These are phyloP conservation scores for Termitomyces sp. DNA, from an alignment of 768 basidiomycete genomes.

Conservation along the genomic window DNA sequence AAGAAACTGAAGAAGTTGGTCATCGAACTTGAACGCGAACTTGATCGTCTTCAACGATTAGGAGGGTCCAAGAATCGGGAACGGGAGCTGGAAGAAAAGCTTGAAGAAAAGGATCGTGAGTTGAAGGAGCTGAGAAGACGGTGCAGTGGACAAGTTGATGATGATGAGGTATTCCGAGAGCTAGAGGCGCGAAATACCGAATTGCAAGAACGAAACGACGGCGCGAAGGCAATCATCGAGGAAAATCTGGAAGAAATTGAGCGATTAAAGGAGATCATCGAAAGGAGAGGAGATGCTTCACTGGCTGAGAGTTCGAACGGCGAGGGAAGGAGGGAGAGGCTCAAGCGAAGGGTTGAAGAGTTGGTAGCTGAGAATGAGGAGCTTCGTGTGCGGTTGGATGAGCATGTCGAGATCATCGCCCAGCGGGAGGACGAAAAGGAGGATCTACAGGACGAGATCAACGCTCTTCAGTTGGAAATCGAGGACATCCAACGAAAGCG, in stretches of 20 bases:
- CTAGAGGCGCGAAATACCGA: conserved; percentile 59
- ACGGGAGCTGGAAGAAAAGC: conserved; percentile 70
- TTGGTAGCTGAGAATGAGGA: conserved; percentile 63
- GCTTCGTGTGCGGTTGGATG: conserved; percentile 51
- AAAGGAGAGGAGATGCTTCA: conserved; percentile 43
- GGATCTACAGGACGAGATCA: conserved; percentile 61
- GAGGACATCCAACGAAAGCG: conserved; percentile 61
- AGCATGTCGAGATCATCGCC: conserved; percentile 49
- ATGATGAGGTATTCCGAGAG: conserved; percentile 50
- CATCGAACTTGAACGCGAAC: conserved; percentile 75
- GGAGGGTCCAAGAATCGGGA: conserved; percentile 47
- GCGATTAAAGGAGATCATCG: conserved; percentile 62
- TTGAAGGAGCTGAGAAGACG: conserved; percentile 60
- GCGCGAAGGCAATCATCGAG: conserved; percentile 60
- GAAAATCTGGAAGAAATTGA: conserved; percentile 86
- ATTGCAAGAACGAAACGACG: conserved; percentile 71
- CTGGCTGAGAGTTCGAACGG: conserved; percentile 32
- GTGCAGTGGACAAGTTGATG: conserved; percentile 31
- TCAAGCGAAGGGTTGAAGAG: conserved; percentile 48
- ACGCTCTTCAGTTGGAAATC: conserved; percentile 57
- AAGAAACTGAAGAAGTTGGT: conserved; percentile 91
- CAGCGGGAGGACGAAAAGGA: conserved; percentile 69
- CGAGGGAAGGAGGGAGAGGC: conserved; percentile 34
- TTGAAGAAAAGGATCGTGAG: conserved; percentile 71
- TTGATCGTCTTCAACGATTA: conserved; percentile 61